Evolutionary conservation across 805 yeast species (phyloP).

Genomic region (Schizosaccharomyces pombe): DNA sequence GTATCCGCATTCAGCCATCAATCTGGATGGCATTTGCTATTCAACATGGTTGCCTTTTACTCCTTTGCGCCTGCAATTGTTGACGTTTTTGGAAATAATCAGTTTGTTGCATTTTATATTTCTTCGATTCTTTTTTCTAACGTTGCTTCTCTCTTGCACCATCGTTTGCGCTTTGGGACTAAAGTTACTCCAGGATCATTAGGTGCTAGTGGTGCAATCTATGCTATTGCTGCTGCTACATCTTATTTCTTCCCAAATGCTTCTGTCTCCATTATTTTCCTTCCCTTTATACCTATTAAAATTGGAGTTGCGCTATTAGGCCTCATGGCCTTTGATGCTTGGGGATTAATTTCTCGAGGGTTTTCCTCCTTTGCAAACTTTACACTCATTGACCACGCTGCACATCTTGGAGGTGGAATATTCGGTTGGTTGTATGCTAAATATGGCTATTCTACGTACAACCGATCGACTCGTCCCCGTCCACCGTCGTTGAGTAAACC

Average conservation of each 20-base stretch:
- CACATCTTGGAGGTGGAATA: conserved; percentile 2
- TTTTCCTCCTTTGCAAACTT: neutral
- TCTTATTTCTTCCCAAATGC: conserved; percentile 1
- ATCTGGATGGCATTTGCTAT: neutral
- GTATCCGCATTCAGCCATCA: conserved; percentile 2
- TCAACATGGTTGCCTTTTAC: conserved; percentile 3
- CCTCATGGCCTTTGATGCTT: conserved; percentile 2
- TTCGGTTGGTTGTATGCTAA: conserved; percentile 3
- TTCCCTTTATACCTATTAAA: neutral
- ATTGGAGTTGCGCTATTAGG: neutral
- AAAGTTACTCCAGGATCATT: neutral
- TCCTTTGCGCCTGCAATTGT: neutral
- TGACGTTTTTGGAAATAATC: neutral
- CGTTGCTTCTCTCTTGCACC: neutral
- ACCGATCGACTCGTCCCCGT: neutral
- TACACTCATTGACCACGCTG: conserved; percentile 1
- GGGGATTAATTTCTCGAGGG: neutral
- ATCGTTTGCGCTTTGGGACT: neutral
- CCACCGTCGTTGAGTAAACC: neutral
- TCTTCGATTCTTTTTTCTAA: neutral
- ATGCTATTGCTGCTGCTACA: conserved; percentile 1
- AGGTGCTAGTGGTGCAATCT: conserved; percentile 2
- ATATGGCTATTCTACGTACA: conserved; percentile 2
- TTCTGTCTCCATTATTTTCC: conserved; percentile 1
- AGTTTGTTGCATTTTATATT: neutral